Conservation (phyloP, 2,329 filamentous ascomycete genomes). For the Penicillium sp. region DNA sequence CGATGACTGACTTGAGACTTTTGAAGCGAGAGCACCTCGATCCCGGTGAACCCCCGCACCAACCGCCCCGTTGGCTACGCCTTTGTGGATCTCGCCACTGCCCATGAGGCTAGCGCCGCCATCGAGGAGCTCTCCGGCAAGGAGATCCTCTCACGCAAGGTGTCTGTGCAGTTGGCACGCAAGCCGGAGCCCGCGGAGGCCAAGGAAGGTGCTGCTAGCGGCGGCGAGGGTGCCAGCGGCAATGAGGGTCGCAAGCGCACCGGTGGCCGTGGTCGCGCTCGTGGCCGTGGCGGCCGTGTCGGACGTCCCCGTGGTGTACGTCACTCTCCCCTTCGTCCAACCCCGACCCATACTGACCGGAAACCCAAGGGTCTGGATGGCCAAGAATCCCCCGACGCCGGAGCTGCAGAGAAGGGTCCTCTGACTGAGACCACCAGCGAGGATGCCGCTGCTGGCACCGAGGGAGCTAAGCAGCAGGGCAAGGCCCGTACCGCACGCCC, state of each 20-base stretch:
- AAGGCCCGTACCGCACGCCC: slow-evolving; percentile 49
- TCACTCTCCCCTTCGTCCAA: slow-evolving; percentile 14
- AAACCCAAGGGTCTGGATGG: slow-evolving; percentile 20
- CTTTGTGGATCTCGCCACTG: slow-evolving; percentile 95
- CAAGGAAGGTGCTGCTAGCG: slow-evolving; percentile 69
- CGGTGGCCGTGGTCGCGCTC: slow-evolving; percentile 62
- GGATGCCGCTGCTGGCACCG: slow-evolving; percentile 35
- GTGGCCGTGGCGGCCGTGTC: slow-evolving; percentile 63
- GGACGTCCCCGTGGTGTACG: slow-evolving; percentile 58
- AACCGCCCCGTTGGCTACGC: slow-evolving; percentile 97
- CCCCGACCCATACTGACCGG: slow-evolving; percentile 5
- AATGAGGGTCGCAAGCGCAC: slow-evolving; percentile 60
- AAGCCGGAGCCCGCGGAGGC: slow-evolving; percentile 85
- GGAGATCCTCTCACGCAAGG: slow-evolving; percentile 97
- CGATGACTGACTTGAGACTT: slow-evolving; percentile 26
- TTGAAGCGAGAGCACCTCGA: slow-evolving; percentile 90
- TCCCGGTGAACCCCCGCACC: slow-evolving; percentile 98
- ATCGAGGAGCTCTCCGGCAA: slow-evolving; percentile 94
- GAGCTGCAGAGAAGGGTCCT: slow-evolving; percentile 46
- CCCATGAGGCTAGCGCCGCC: slow-evolving; percentile 89
- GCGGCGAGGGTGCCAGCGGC: slow-evolving; percentile 65
- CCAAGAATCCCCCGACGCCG: slow-evolving; percentile 25
- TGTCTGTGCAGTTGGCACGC: slow-evolving; percentile 96
- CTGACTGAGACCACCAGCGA: slow-evolving; percentile 57
- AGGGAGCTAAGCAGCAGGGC: slow-evolving; percentile 38